Evolutionary conservation across 1,139 yeast species (phyloP), one percentile per base, ranked within the genome.

Genomic region (Spathaspora sp.): DNA sequence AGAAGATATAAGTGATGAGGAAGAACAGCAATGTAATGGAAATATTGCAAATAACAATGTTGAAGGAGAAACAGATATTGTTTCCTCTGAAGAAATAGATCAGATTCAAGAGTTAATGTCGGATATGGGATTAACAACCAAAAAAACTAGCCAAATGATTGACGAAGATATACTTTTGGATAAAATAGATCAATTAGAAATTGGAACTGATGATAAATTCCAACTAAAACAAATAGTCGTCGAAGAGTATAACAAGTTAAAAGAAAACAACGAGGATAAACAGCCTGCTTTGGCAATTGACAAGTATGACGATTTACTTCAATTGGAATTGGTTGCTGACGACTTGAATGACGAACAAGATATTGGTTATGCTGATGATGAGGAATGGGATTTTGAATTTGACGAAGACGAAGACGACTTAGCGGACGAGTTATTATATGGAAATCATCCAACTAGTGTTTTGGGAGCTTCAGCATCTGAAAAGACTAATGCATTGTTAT

Each of bases 151-250:
- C 15, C 38, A 45, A 24, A 38, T 40, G 38, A 33, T 53, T 13
- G 59, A 60, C 17, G 57, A 57, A 37, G 58, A 64, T 33, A 57
- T 54, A 13, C 43, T 68, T 27, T 50, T 69, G 27, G 51, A 61
- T 1, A 65, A 57, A 47, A 62, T 70, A 17, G 74, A 70, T 44
- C 43, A 54, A 7, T 55, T 77, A 29, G 67, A 76, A 5, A 69
- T 82, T 8, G 73, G 68, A 47, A 71, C 78, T 0, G 74, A 78
- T 7, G 86, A 84, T 49, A 70, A 85, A 45, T 62, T 76, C 9
- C 72, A 74, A 38, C 64, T 85, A 41, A 68, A 67, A 50, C 51
- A 55, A 44, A 53, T 64, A 20, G 55, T 65, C 33, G 39, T 58
- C 5, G 60, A 57, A 24, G 63, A 60, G 38, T 53, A 45, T 20